Evolutionary conservation across 352 stramenopile species (phyloP).

Genomic region (Phytophthora megakarya): DNA sequence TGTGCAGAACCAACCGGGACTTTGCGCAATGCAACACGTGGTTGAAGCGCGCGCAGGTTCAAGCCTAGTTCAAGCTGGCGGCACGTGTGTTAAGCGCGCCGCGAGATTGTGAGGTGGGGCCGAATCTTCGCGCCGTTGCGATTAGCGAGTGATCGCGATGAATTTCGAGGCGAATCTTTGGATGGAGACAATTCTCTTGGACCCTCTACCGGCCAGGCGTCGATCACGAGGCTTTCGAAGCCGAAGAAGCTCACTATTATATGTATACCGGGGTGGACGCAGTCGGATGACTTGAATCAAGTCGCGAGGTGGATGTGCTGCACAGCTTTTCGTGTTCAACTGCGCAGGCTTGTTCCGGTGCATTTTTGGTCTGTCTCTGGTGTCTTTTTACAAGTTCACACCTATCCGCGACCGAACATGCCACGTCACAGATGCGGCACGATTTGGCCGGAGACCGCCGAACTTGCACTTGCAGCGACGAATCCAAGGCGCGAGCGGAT

Average conservation of each 20-base stretch:
- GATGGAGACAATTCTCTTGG: not conserved
- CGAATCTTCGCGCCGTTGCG: constrained; percentile 15
- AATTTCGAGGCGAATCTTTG: not conserved
- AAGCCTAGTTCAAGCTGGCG: constrained; percentile 23
- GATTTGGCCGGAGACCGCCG: constrained; percentile 29
- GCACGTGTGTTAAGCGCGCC: constrained; percentile 17
- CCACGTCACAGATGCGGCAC: constrained; percentile 24
- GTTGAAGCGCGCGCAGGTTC: constrained; percentile 35
- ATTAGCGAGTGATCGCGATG: constrained; percentile 31
- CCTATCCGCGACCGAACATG: constrained; percentile 10
- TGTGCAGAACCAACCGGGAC: too few species aligned
- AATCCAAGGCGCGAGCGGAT: not conserved
- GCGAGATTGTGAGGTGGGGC: constrained; percentile 29
- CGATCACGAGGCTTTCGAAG: not conserved
- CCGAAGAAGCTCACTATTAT: not conserved
- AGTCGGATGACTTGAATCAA: constrained; percentile 10
- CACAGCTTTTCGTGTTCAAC: constrained; percentile 28
- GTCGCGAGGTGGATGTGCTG: constrained; percentile 24
- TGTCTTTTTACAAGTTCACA: constrained; percentile 16
- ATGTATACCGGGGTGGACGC: constrained; percentile 17
- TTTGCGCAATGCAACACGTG: constrained; percentile 30
- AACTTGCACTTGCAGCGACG: constrained; percentile 21
- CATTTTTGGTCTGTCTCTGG: constrained; percentile 27
- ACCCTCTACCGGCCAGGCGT: not conserved
- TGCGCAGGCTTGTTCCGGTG: constrained; percentile 19